Base-by-base conservation (phyloP, 805 yeast genomes). In the Suhomyces emberorum region DNA sequence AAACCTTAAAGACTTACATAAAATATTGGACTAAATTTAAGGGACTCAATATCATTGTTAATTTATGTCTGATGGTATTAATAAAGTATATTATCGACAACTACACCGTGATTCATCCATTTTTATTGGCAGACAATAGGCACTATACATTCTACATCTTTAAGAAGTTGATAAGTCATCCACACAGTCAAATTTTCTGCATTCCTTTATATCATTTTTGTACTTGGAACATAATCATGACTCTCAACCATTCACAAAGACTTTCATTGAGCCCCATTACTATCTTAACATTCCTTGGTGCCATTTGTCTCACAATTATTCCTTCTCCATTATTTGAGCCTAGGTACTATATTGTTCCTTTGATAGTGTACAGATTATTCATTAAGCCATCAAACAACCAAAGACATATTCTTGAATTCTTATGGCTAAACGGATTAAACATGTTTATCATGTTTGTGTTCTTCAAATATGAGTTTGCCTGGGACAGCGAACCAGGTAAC, bases 261-360 rank as follows among this genome's bases (percentile, higher is more conserved):
- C 21, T 47, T 7, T 33, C 46, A 10, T 43, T 63, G 14, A 44
- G 57, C 3, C 49, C 60, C 2, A 47, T 70, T 4, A 55, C 81
- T n/a, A 69, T 74, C 28, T 34, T 76, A 4, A 73, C 79, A 0
- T 79, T 71, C 41, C 36, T 78, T 2, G 57, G 61, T 0, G 81
- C 88, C 28, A 66, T 77, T 0, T 49, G 70, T 1, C 56, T 77
- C 4, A 83, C 93, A 0, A 67, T 93, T 15, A 75, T 84, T 0
- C 96, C 98, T 15, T 81, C 96, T 0, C 98, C 98, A 4, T 67
- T 93, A 45, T 81, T 93, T 52, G 98, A 93, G 59, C 96, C 97
- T 32, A 75, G 98, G 39, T 93, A 93, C 57, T 93, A 83, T 57
- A 85, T 91, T 32, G 49, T 88, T 4, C 97, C 98, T 3, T 79